A percentile compares a stretch with the other conserved stretches of the same genome.
Evolutionary conservation across 169 alveolate species (phyloP).

Genomic region (Plasmodium inui): DNA sequence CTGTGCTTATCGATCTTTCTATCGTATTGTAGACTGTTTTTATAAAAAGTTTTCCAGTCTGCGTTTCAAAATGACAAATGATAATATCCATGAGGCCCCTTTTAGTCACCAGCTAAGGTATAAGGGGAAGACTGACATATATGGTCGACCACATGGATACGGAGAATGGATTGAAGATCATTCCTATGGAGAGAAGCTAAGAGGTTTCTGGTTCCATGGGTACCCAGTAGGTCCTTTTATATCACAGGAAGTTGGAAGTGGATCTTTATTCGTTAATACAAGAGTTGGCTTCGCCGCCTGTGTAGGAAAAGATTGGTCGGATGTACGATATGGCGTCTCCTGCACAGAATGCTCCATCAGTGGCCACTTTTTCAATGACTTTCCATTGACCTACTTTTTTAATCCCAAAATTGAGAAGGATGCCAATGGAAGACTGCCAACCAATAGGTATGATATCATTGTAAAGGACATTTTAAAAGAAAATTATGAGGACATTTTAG

Average conservation of each 20-base stretch:
- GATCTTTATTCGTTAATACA: conserved; percentile 84
- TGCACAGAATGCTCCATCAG: conserved; percentile 91
- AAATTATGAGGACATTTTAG: conserved; percentile 44
- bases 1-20: conserved; percentile 81
- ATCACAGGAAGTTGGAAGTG: conserved; percentile 92
- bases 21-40: conserved; percentile 77
- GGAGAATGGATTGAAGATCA: conserved; percentile 93
- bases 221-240: conserved; percentile 91
- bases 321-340: conserved; percentile 86
- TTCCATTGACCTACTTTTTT: conserved; percentile 87
- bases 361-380: conserved; percentile 89
- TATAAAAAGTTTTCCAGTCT: conserved; percentile 46
- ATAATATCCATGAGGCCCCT: conserved; percentile 78
- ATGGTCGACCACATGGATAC: conserved; percentile 91
- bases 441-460: conserved; percentile 67
- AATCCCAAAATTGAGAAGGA: conserved; percentile 79
- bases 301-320: conserved; percentile 76
- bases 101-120: conserved; percentile 89
- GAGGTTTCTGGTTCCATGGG: conserved; percentile 92
- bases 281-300: conserved; percentile 87
- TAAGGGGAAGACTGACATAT: conserved; percentile 87
- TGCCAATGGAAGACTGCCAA: conserved; percentile 67
- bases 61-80: conserved; percentile 44
- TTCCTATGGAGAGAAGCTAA: conserved; percentile 86
- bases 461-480: conserved; percentile 71